Percentiles rank a stretch among this genome's conserved stretches.
Conservation (phyloP, 179 eudicot species). For the Beta lomatogona region DNA sequence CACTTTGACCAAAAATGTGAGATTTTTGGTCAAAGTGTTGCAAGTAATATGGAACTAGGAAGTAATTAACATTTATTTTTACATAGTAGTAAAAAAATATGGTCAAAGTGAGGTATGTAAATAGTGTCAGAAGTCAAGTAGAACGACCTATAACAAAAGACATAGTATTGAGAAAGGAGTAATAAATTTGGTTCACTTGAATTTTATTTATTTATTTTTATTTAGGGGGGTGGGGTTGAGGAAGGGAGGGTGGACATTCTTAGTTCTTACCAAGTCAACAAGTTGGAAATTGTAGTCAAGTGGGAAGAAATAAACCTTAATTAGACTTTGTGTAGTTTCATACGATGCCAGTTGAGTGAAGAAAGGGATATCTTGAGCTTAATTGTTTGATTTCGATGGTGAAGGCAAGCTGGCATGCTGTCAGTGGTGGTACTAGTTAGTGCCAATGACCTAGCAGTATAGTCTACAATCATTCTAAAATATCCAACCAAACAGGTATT, state of each 20-base stretch:
- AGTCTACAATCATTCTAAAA: not conserved
- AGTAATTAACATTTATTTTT: too few species aligned
- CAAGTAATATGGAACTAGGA: too few species aligned
- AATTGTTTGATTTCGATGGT: conserved; percentile 3
- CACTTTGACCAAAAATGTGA: too few species aligned
- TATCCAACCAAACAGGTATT: not conserved
- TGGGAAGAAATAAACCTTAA: not conserved
- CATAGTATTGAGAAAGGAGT: not conserved
- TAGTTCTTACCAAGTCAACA: not conserved
- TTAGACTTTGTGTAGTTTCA: not conserved
- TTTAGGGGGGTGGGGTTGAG: not conserved
- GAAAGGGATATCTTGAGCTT: conserved; percentile 4
- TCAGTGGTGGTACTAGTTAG: not conserved
- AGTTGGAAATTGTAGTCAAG: not conserved
- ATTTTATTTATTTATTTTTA: not conserved
- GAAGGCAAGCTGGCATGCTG: not conserved
- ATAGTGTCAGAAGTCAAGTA: too few species aligned
- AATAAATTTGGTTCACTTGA: not conserved
- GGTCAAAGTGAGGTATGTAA: too few species aligned
- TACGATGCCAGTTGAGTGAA: conserved; percentile 16
- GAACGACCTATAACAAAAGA: too few species aligned
- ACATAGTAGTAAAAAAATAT: too few species aligned
- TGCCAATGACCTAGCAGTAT: not conserved
- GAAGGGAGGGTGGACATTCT: not conserved
- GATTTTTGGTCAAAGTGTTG: too few species aligned